Evolutionary conservation across 257 asterid species (phyloP).

Genomic region (Solanum gracilifrons): DNA sequence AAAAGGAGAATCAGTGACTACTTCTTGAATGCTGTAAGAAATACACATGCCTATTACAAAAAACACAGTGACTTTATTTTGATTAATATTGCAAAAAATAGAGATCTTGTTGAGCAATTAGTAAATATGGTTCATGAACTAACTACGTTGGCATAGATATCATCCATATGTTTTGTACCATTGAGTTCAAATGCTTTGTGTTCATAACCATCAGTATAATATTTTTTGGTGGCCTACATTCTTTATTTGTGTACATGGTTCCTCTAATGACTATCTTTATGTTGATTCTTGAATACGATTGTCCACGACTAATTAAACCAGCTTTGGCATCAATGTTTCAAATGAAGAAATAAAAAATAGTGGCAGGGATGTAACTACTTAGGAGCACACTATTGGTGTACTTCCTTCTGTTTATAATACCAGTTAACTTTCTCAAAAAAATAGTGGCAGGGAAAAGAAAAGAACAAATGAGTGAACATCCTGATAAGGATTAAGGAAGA

Average conservation of each 20-base stretch:
- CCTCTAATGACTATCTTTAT: not conserved
- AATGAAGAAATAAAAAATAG: not conserved
- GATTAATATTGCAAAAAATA: not conserved
- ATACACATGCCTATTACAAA: not conserved
- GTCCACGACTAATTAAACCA: not conserved
- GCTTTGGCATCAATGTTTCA: not conserved
- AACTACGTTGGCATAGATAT: not conserved
- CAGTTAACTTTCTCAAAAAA: too few relatives aligned
- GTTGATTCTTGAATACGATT: not conserved
- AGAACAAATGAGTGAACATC: not conserved
- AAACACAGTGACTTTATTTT: not conserved
- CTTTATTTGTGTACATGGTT: not conserved
- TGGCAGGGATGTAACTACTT: too few relatives aligned
- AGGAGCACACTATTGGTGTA: too few relatives aligned
- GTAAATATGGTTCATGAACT: not conserved
- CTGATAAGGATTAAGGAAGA: not conserved
- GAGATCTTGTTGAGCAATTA: not conserved
- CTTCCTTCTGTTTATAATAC: too few relatives aligned
- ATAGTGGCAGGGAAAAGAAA: not conserved
- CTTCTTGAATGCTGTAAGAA: slow-evolving; percentile 79
- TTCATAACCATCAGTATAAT: not conserved
- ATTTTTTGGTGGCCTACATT: not conserved
- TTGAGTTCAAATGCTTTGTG: not conserved
- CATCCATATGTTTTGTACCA: not conserved
- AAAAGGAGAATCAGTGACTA: slow-evolving; percentile 61